Evolutionary conservation across 805 yeast genomes (phyloP).

Genomic region (Priceomyces haplophilus): DNA sequence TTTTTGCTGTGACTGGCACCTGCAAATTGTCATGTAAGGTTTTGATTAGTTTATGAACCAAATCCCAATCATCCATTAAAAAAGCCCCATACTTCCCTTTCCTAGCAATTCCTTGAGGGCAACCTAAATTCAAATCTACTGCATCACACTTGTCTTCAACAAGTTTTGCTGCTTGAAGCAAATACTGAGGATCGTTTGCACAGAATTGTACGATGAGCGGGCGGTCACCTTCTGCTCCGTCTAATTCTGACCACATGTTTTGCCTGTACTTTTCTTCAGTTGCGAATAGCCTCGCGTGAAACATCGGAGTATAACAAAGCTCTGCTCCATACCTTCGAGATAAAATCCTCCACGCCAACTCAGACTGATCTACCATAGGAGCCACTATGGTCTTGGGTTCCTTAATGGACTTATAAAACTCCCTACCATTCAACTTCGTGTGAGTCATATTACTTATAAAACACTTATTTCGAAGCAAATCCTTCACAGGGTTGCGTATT

Average conservation of each 20-base stretch:
- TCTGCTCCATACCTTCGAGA: conserved; percentile 90
- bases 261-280: conserved; percentile 76
- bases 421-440: conserved; percentile 52
- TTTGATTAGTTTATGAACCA: conserved; percentile 67
- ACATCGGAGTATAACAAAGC: conserved; percentile 94
- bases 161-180: conserved; percentile 74
- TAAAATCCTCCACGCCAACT: conserved; percentile 89
- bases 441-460: conserved; percentile 11
- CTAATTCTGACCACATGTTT: conserved; percentile 67
- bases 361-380: conserved; percentile 98
- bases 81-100: conserved; percentile 96
- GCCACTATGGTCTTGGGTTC: conserved; percentile 84
- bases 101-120: conserved; percentile 96
- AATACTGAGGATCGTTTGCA: conserved; percentile 88
- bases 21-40: conserved; percentile 71
- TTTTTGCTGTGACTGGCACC: conserved; percentile 93
- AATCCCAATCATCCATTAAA: conserved; percentile 94
- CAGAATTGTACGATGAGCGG: conserved; percentile 94
- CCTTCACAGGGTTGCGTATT: neutral
- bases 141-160: conserved; percentile 91
- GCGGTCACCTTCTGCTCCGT: conserved; percentile 75
- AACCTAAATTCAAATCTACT: conserved; percentile 91
- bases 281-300: conserved; percentile 88
- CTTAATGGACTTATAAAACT: conserved; percentile 66
- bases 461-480: neutral